phyloP scores from a whole-genome alignment of 2,329 filamentous ascomycete species.

The Aspergillus bombycis region DNA sequence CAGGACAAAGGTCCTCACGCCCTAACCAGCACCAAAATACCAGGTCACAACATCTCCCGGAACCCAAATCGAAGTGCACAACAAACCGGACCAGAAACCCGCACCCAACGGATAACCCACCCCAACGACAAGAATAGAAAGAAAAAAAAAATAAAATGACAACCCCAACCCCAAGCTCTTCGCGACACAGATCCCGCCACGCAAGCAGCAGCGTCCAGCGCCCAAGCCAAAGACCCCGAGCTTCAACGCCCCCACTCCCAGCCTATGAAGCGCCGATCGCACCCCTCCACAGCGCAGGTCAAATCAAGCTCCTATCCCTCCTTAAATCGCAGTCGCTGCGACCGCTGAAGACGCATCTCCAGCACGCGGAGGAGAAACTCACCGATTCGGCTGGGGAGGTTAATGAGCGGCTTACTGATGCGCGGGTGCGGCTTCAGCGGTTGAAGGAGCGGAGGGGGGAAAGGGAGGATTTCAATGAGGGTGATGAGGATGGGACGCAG shows the following conservation, averaged over 20 bases:
- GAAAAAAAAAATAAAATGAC: constrained; percentile 1
- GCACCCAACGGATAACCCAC: background rate
- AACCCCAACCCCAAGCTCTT: constrained; percentile 10
- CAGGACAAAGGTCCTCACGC: background rate
- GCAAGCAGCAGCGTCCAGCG: background rate
- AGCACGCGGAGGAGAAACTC: constrained; percentile 51
- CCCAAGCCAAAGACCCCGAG: background rate
- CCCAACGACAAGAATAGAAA: background rate
- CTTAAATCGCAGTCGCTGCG: constrained; percentile 44
- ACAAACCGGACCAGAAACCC: background rate
- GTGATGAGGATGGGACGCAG: constrained; percentile 30
- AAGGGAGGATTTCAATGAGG: constrained; percentile 25
- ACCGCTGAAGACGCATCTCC: constrained; percentile 53
- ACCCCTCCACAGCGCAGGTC: constrained; percentile 53
- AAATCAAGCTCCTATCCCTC: constrained; percentile 51
- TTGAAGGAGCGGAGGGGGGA: constrained; percentile 33
- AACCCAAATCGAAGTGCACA: background rate
- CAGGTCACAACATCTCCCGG: background rate
- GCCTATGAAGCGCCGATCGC: constrained; percentile 58
- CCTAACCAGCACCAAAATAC: too few species aligned
- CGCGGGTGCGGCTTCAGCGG: constrained; percentile 42
- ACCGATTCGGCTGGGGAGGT: constrained; percentile 55
- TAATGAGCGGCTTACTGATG: constrained; percentile 56
- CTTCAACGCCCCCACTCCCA: constrained; percentile 39
- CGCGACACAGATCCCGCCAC: background rate